Evolutionary conservation across 2,329 filamentous ascomycete species (phyloP), one percentile per base, ranked within the genome.

Genomic region (Colletotrichum spaethianum): DNA sequence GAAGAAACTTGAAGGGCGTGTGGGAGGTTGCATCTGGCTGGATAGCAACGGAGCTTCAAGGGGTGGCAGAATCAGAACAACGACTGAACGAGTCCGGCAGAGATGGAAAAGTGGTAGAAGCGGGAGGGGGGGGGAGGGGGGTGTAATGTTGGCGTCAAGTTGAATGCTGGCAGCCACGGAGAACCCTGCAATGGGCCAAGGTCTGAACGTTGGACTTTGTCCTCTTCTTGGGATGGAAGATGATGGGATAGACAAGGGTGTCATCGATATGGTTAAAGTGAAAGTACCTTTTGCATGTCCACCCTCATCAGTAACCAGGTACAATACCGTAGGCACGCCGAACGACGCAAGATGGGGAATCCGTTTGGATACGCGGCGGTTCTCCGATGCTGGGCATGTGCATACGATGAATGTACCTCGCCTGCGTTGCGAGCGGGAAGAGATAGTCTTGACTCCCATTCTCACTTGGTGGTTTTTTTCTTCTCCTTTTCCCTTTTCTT

Each of bases 101-200:
- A 40, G 36, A 63, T 23, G 40, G 28, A 23, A 36, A 11, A 36
- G 33, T 14, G 48, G 20, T 16, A 48, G 33, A 36, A n/a, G 26
- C 5, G 23, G 46, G 14, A 7, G 12, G 48, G 46, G 38, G 42
- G 55, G 67, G 60, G 18, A 20, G 67, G 62, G 67, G 67, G 20
- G 46, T 60, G 46, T 55, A 36, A n/a, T 60, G n/a, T 67, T 38
- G 61, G 67, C 42, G 26, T 70, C 61, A 60, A 70, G 56, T 70
- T 70, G 40, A 65, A 70, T 53, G 53, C 62, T 66, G 44, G 62
- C 62, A 70, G 62, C 62, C 67, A 70, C 55, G 53, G 40, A 70
- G 56, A 70, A 62, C 63, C 68, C 68, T 70, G 68, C 48, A 20
- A 20, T 48, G 36, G 31, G 33, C 52, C 53, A 20, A 36, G 61